Percentiles rank a stretch among this genome's conserved stretches.
Conservation (phyloP, 2,329 filamentous ascomycete species). For the Aspergillus piperis region DNA sequence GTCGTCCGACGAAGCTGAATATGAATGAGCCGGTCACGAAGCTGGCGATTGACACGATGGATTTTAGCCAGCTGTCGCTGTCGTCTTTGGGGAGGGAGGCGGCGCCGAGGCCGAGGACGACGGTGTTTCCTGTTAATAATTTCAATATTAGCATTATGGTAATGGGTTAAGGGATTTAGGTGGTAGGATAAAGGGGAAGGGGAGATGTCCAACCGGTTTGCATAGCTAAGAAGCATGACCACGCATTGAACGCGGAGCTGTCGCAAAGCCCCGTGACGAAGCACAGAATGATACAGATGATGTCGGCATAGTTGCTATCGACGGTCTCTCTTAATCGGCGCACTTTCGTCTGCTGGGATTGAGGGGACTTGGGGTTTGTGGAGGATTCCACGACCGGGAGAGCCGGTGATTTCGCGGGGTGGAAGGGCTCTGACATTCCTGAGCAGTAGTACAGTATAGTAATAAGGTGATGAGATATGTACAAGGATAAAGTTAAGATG, state of each 20-base stretch:
- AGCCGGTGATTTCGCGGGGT: not conserved
- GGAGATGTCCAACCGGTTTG: slow-evolving; percentile 43
- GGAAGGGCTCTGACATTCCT: slow-evolving; percentile 3
- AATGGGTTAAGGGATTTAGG: not conserved
- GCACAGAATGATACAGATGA: slow-evolving; percentile 42
- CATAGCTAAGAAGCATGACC: slow-evolving; percentile 52
- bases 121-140: slow-evolving; percentile 43
- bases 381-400: slow-evolving; percentile 7
- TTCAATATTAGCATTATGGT: not conserved
- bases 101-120: slow-evolving; percentile 50
- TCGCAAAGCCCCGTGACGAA: slow-evolving; percentile 49
- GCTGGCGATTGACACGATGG: slow-evolving; percentile 43
- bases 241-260: slow-evolving; percentile 49
- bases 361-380: not conserved
- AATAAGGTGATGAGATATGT: not conserved
- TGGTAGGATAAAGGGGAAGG: not conserved
- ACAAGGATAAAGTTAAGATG: not conserved
- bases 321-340: slow-evolving; percentile 15
- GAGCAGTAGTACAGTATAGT: not conserved
- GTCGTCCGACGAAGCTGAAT: slow-evolving; percentile 43
- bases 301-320: slow-evolving; percentile 36
- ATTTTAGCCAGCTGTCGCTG: slow-evolving; percentile 48
- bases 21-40: slow-evolving; percentile 47
- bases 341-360: slow-evolving; percentile 1
- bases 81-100: slow-evolving; percentile 42